Conservation (phyloP, 768 basidiomycete genomes). For the Lactarius deliciosus region DNA sequence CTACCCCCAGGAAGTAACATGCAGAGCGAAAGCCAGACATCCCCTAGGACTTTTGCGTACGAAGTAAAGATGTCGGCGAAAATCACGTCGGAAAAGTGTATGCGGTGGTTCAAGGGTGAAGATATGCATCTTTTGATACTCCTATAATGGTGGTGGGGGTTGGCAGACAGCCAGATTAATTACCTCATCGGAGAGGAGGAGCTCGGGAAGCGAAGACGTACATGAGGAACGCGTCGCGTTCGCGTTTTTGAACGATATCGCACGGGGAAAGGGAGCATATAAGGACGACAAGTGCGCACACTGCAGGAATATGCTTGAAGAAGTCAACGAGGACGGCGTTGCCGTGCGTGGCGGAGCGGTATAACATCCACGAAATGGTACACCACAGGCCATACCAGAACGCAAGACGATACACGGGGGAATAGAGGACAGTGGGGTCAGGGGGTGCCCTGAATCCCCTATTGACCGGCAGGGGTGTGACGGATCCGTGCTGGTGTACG, state of each 20-base stretch:
- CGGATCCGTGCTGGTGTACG: conserved; percentile 14
- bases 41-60: conserved; percentile 94
- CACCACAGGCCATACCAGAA: conserved; percentile 59
- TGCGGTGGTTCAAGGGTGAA: conserved; percentile 55
- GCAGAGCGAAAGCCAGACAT: conserved; percentile 83
- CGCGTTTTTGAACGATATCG: conserved; percentile 61
- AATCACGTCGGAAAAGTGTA: conserved; percentile 89
- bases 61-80: conserved; percentile 96
- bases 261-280: conserved; percentile 65
- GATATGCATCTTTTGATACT: conserved; percentile 72
- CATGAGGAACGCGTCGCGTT: conserved; percentile 78
- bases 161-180: conserved; percentile 12
- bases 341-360: conserved; percentile 57
- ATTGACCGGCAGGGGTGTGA: conserved; percentile 31
- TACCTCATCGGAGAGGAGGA: conserved; percentile 1
- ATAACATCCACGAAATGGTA: conserved; percentile 66
- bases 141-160: conserved; percentile 41
- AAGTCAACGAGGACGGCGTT: conserved; percentile 62
- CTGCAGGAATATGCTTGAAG: conserved; percentile 73
- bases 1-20: conserved; percentile 88
- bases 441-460: conserved; percentile 40
- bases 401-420: conserved; percentile 67
- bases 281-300: conserved; percentile 59
- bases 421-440: conserved; percentile 48
- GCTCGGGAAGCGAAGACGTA: conserved; percentile 43